Conservation (phyloP, 2,329 filamentous ascomycete genomes). For the Colletotrichum cordylinicola region DNA sequence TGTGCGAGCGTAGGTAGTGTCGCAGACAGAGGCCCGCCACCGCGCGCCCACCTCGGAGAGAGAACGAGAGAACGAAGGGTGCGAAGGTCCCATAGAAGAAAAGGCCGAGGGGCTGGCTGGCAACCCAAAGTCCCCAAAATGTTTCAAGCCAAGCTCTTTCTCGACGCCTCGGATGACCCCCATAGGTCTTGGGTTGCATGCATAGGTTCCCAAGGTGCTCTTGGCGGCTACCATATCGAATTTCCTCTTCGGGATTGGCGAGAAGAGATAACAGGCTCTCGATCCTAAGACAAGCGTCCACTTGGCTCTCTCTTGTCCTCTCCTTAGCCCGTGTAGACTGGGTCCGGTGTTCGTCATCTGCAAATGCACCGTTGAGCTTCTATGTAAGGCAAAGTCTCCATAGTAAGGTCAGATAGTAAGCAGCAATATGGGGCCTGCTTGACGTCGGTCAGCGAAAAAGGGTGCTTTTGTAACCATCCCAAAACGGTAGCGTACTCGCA, state of each 20-base stretch:
- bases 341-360: neutral
- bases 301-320: neutral
- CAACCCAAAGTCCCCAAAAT: neutral
- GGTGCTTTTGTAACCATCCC: neutral
- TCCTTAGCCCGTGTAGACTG: neutral
- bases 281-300: neutral
- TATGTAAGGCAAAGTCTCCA: neutral
- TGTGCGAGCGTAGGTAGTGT: neutral
- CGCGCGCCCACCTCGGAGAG: neutral
- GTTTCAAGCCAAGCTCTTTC: neutral
- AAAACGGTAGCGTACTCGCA: neutral
- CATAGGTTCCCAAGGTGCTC: neutral
- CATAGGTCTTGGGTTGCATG: neutral
- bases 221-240: constrained; percentile 2
- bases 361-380: neutral
- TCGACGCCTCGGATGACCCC: neutral
- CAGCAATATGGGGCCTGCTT: neutral
- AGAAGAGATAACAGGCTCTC: constrained; percentile 8
- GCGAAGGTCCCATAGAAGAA: neutral
- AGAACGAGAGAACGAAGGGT: neutral
- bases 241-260: constrained; percentile 2
- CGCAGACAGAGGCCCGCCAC: neutral
- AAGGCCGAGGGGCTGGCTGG: neutral
- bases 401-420: neutral
- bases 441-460: neutral